Evolutionary conservation across 345 rosid genomes (phyloP), one percentile per base, ranked within the genome.

Genomic region (Linum lewisii): DNA sequence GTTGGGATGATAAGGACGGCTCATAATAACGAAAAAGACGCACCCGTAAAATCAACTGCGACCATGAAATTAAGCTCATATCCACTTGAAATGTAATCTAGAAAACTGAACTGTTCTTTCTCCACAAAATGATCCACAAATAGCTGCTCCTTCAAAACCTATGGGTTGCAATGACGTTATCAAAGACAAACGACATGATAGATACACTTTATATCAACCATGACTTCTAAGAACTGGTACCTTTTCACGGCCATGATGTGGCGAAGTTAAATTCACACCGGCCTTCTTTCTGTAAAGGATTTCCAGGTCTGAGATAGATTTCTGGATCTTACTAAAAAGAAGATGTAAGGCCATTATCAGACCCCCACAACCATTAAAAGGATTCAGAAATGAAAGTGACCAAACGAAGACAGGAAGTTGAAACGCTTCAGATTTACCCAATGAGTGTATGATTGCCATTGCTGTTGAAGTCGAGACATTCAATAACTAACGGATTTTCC

Each of bases 31-130:
- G 1, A 18, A 23, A 6, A 16, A 23, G n/a, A 26, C 6, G 49
- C 59, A 85, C 98, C 98, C 5, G 98, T 91, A 69, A 91, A 91
- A 75, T 91, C 98, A 54, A 88, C 76, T 23, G 98, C 96, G 66
- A 91, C 95, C 95, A 91, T 87, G 62, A 91, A 91, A 65, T 84
- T 87, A 24, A 87, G 80, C 72, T 91, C 81, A 16, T 85, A 87
- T 22, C 96, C 96, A 53, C 86, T 81, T 11, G 96, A 84, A 54
- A 87, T 78, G 75, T 91, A 91, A 72, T 88, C 96, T 68, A 91
- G 75, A 76, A 91, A 87, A 71, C 78, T 91, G 68, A 73, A 73
- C 32, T 81, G 89, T 42, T 78, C 68, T 79, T 78, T 82, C 75
- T 85, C 95, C 57, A 70, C 63, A 71, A 67, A 85, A 21, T 63